Evolutionary conservation across 306 rosid genomes (phyloP).

Genomic region (Nissolia schottii): DNA sequence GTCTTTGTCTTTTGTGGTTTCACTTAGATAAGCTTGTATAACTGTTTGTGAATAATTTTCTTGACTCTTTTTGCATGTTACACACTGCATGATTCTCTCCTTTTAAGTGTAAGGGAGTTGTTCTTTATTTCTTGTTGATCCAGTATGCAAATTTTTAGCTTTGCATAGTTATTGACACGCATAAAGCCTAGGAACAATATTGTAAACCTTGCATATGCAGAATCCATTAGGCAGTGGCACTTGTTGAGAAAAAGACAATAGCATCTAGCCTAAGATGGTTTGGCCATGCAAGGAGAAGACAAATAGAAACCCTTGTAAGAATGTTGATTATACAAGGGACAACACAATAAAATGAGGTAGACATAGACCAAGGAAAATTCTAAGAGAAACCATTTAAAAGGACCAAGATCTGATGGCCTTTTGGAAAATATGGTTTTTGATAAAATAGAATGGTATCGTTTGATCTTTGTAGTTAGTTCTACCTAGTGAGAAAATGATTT

Average conservation of each 20-base stretch:
- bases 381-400: neutral
- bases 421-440: too few relatives aligned
- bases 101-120: neutral
- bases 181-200: neutral
- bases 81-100: neutral
- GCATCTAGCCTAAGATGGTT: neutral
- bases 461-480: neutral
- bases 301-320: neutral
- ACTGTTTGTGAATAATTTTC: conserved; percentile 8
- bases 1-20: conserved; percentile 21
- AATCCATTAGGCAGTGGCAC: neutral
- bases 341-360: neutral
- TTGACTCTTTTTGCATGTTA: neutral
- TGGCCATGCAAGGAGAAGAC: neutral
- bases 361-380: neutral
- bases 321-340: neutral
- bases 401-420: neutral
- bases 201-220: neutral
- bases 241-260: neutral
- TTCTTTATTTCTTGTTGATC: neutral
- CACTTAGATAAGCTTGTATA: conserved; percentile 19
- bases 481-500: neutral
- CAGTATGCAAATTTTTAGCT: neutral
- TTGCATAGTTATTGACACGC: conserved; percentile 2
- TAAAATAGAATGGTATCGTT: neutral